Conservation (phyloP, 768 basidiomycete genomes). For the Nevesoporus exiguus region DNA sequence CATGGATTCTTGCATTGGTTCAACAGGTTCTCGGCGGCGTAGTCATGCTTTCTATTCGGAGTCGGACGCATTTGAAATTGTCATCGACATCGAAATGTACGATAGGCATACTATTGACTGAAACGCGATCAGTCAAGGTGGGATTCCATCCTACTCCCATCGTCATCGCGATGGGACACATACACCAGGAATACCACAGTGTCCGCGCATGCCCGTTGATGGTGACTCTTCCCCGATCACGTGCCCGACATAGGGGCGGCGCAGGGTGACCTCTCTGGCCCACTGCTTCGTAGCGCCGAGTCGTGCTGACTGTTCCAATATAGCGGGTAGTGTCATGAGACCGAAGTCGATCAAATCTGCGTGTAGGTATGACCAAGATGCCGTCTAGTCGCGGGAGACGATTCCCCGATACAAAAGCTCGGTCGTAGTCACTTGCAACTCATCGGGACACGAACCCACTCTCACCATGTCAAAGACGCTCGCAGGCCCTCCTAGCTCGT, state of each 20-base stretch:
- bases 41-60: neutral
- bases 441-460: neutral
- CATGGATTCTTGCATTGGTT: slow-evolving; percentile 51
- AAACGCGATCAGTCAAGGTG: neutral
- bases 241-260: neutral
- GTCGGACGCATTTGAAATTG: neutral
- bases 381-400: neutral
- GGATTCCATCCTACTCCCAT: no score
- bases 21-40: slow-evolving; percentile 39
- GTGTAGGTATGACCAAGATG: neutral
- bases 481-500: slow-evolving; percentile 43
- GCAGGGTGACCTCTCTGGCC: neutral
- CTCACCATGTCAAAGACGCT: slow-evolving; percentile 27
- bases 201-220: neutral
- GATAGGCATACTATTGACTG: slow-evolving; percentile 1
- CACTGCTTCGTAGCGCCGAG: no score
- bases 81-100: slow-evolving; percentile 9
- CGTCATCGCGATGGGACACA: neutral
- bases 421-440: neutral
- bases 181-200: neutral
- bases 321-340: neutral
- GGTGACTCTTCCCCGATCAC: neutral
- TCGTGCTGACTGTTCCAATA: neutral
- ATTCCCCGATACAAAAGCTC: neutral
- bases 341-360: neutral